Evolutionary conservation across 495 filamentous ascomycete species (phyloP), one percentile per base, ranked within the genome.

Genomic region (Rusavskia elegans): DNA sequence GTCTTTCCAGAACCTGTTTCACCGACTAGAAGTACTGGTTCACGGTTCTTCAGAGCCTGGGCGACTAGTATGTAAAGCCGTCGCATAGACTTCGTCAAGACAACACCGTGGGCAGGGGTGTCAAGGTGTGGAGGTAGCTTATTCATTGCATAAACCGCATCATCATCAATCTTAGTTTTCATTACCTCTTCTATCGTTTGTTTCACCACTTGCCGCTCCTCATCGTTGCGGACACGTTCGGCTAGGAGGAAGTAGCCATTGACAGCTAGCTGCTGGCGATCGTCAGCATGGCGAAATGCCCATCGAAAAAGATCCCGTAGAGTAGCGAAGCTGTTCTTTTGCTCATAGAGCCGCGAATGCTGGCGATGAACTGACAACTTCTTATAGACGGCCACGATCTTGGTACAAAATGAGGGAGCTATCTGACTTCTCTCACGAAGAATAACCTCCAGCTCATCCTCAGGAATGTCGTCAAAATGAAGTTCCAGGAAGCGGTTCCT

Each of bases 1-100:
- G 93, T 99, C 69, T 99, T 99, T 29, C 93, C 93, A 59, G 89
- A 95, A 2, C 93, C 93, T 42, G 93, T 99, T 60, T 96, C 93
- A 54, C 93, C 93, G 38, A 99, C 87, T 10, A 99, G 71, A 40
- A 99, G 70, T 14, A 97, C 83, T 1, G 93, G 93, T 67, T 99
- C 93, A 56, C 95, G 87, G 59, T 95, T 90, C 14, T 79, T 77
- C 49, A 97, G 66, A 3, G 93, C 92, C 51, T 83, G 78, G 16
- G 82, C 81, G 36, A 97, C 86, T 14, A 99, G 67, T 13, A 92
- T 76, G 64, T 85, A 95, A 11, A 97, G 72, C 30, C 93, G 78
- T 2, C 86, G 81, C 89, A 97, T 99, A 2, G 89, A 87, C 57
- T 80, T 80, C 0, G 93, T 99, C 93, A 90, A 97, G 17, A 96